Evolutionary conservation across 257 asterid species (phyloP), one percentile per base, ranked within the genome.

Genomic region (Penstemon barbatus): DNA sequence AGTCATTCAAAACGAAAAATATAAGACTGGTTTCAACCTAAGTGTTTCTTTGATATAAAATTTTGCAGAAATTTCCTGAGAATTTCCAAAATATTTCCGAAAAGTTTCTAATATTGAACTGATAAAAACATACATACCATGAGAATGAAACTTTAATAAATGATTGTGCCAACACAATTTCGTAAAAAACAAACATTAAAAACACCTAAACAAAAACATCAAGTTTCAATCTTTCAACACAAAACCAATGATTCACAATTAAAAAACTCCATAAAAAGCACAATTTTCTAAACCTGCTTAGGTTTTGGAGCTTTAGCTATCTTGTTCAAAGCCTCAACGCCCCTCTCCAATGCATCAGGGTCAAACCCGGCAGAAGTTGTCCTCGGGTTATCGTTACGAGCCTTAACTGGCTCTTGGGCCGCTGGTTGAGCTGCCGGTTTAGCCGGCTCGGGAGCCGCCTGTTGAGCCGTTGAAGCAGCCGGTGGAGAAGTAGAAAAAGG

Each of bases 361-460:
- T 92, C 98, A 75, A 92, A 90, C 45, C 97, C 97, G 61, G 96
- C 84, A 0, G 97, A 74, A 9, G 98, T 78, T 4, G 96, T 90
- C 79, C 95, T 80, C 4, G 97, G 96, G 25, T 85, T 82, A 66
- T 84, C 82, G 72, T 92, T 92, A 42, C 98, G 91, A 75, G 78
- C 78, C 66, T 75, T 81, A 1, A 67, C 40, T 5, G 87, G 84
- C 79, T 76, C 80, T 10, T 68, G 76, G 37, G 79, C 70, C 65
- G 85, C 33, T 25, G 33, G 33, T 25, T 25, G 33, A 25, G 33
- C 33, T 25, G 74, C 69, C 44, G 83, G 67, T 49, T 77, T 72
- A 45, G 58, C 64, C 55, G 89, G 63, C 60, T 75, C 80, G 4
- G 80, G 41, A 25, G 78, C 52, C 38, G 72, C 19, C 68, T 77